Conservation (phyloP, 352 stramenopile species). For the Phytophthora pseudosyringae region DNA sequence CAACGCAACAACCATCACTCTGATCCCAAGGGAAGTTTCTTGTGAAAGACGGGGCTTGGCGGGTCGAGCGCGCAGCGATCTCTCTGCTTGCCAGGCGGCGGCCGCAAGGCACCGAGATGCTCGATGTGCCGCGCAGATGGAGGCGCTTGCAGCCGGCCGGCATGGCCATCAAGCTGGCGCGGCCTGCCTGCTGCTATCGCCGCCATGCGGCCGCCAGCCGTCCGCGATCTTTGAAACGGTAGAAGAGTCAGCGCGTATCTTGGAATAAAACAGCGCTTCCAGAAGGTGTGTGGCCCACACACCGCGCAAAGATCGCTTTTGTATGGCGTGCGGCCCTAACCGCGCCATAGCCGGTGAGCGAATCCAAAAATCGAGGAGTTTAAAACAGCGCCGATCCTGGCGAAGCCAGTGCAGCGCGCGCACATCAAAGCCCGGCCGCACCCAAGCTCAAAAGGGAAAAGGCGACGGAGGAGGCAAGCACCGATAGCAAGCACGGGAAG, state of each 20-base stretch:
- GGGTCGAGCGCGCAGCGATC: neutral
- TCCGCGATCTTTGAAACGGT: conserved; percentile 34
- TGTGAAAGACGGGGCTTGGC: conserved; percentile 28
- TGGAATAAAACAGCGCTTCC: conserved; percentile 28
- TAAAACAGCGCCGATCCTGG: neutral
- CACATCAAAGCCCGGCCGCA: conserved; percentile 28
- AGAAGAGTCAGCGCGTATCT: conserved; percentile 28
- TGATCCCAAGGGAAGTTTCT: conserved; percentile 35
- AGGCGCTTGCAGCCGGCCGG: neutral
- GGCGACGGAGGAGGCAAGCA: conserved; percentile 29
- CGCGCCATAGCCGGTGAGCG: conserved; percentile 2
- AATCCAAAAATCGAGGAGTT: conserved; percentile 15
- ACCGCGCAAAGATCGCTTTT: conserved; percentile 16
- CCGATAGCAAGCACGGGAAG: conserved; percentile 1
- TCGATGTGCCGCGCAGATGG: conserved; percentile 10
- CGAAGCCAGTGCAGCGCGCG: conserved; percentile 23
- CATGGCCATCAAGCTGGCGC: conserved; percentile 11
- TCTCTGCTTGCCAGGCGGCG: conserved; percentile 5
- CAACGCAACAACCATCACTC: conserved; percentile 55
- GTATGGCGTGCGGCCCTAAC: neutral
- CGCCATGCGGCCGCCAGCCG: conserved; percentile 13
- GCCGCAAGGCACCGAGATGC: neutral
- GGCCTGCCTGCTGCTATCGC: neutral
- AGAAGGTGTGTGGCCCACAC: conserved; percentile 26
- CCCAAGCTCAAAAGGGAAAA: conserved; percentile 38